A percentile compares a stretch with the other conserved stretches of the same genome.
Evolutionary conservation across 306 rosid genomes (phyloP).

Genomic region (Rosa multiflora): DNA sequence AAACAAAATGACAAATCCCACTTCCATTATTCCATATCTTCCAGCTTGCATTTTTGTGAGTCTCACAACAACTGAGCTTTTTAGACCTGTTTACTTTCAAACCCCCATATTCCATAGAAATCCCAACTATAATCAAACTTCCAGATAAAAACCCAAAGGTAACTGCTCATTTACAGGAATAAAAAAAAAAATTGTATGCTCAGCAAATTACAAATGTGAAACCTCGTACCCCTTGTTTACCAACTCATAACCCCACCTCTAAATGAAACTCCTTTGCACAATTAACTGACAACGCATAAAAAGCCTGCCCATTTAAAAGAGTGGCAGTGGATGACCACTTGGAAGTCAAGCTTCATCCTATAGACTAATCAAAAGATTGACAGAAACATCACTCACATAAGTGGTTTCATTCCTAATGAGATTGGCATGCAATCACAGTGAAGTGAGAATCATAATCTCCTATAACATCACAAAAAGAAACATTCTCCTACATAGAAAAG

Average conservation of each 20-base stretch:
- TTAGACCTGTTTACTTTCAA: background rate
- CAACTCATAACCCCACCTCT: background rate
- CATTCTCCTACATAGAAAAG: constrained; percentile 6
- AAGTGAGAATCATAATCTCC: background rate
- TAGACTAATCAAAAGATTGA: background rate
- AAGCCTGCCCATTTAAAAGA: background rate
- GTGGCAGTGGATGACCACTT: background rate
- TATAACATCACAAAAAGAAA: background rate
- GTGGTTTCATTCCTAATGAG: background rate
- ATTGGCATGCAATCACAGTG: background rate
- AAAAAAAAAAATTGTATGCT: background rate
- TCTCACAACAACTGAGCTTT: background rate
- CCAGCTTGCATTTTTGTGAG: background rate
- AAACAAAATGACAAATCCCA: background rate
- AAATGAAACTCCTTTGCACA: background rate
- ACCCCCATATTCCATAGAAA: background rate
- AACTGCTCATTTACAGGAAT: background rate
- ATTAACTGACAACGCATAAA: background rate
- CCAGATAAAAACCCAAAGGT: background rate
- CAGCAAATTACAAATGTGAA: background rate
- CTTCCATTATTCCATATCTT: background rate
- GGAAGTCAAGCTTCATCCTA: background rate
- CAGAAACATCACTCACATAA: background rate
- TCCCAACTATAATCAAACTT: background rate
- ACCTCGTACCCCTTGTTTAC: background rate